These are phyloP conservation scores for Ogataea ramenticola DNA, from an alignment of 805 yeast species.

Conservation along the genomic window DNA sequence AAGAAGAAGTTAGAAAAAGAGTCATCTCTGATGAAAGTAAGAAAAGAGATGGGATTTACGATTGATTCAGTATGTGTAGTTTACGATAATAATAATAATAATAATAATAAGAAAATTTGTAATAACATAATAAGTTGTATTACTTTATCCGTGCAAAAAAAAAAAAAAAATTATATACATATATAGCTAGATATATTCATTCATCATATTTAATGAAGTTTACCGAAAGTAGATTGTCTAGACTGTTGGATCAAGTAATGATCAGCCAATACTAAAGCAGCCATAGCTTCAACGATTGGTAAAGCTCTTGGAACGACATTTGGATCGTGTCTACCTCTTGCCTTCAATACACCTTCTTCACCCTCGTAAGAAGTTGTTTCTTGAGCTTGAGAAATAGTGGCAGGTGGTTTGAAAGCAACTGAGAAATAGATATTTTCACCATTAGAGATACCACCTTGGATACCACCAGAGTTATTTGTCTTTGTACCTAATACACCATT, in stretches of 20 bases:
- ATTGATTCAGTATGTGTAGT: slow-evolving; percentile 1
- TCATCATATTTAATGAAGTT: slow-evolving; percentile 15
- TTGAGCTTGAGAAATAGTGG: slow-evolving; percentile 93
- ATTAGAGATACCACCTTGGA: slow-evolving; percentile 96
- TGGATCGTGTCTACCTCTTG: slow-evolving; percentile 98
- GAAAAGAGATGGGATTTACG: slow-evolving; percentile 8
- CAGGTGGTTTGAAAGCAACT: slow-evolving; percentile 97
- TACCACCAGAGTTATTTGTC: slow-evolving; percentile 94
- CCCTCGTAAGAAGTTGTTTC: slow-evolving; percentile 86
- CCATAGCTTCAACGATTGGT: slow-evolving; percentile 97
- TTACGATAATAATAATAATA: no score
- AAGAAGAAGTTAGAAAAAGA: slow-evolving; percentile 13
- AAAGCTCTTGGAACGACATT: slow-evolving; percentile 98
- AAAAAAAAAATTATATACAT: no score
- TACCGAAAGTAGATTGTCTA: slow-evolving; percentile 51
- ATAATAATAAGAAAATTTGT: no score
- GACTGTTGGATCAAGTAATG: slow-evolving; percentile 78
- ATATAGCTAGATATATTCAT: no score
- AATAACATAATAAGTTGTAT: no score
- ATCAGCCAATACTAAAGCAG: slow-evolving; percentile 91
- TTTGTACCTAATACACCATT: slow-evolving; percentile 67
- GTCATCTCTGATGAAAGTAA: slow-evolving; percentile 22
- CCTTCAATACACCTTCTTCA: slow-evolving; percentile 77
- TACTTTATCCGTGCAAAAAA: no score
- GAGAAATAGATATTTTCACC: slow-evolving; percentile 94